A percentile compares a stretch with the other conserved stretches of the same genome.
Conservation (phyloP, 2,329 filamentous ascomycete genomes). For the Hysterium pulicare region DNA sequence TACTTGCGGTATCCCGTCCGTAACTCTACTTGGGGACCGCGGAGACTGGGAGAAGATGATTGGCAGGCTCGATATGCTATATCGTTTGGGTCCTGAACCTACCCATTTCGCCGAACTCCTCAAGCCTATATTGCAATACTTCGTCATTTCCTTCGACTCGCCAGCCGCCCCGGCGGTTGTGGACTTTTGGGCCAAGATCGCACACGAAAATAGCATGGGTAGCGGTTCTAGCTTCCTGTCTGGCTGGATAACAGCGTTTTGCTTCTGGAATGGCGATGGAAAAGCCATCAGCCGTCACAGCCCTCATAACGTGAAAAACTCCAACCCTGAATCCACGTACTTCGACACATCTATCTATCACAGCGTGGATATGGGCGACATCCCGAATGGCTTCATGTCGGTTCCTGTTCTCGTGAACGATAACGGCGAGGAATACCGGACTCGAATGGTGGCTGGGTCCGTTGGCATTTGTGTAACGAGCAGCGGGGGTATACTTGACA, state of each 20-base stretch:
- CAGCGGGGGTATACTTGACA: not conserved
- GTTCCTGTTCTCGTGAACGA: constrained; percentile 8
- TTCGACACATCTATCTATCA: too few relatives aligned
- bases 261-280: constrained; percentile 11
- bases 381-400: constrained; percentile 6
- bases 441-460: constrained; percentile 7
- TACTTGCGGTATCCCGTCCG: constrained; percentile 50
- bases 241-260: constrained; percentile 15
- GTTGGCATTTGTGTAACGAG: constrained; percentile 6
- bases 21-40: constrained; percentile 50
- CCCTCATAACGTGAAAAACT: too few relatives aligned
- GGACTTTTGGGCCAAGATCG: constrained; percentile 43
- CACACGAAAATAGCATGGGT: constrained; percentile 11
- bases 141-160: constrained; percentile 45
- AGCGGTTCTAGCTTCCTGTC: not conserved
- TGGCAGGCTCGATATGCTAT: constrained; percentile 42
- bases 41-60: constrained; percentile 47
- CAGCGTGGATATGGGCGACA: not conserved
- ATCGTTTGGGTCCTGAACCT: constrained; percentile 45
- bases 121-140: constrained; percentile 44
- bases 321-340: too few relatives aligned
- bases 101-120: constrained; percentile 39
- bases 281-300: too few relatives aligned
- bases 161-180: constrained; percentile 26
- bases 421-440: not conserved